A percentile compares a stretch with the other conserved stretches of the same genome.
These are phyloP conservation scores for Saturnispora gosingensis DNA, from an alignment of 805 yeast genomes.

Conservation along the genomic window DNA sequence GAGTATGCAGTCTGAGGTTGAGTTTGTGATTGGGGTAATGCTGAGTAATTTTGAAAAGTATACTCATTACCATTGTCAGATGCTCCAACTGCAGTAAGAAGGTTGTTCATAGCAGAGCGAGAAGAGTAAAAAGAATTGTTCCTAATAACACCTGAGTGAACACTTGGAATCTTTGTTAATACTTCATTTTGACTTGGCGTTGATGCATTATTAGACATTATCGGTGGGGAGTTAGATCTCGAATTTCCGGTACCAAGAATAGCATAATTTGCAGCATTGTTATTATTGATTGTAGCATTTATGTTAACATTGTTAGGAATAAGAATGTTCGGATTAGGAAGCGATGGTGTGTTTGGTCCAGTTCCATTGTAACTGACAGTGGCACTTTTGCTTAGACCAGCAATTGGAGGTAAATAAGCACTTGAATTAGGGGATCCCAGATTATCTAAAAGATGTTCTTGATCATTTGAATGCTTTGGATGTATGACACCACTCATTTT, in stretches of 20 bases:
- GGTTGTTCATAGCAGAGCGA: slow-evolving; percentile 4
- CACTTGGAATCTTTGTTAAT: neutral
- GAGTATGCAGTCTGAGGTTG: neutral
- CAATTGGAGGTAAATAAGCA: neutral
- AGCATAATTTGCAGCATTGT: neutral
- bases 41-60: neutral
- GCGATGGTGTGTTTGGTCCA: neutral
- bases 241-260: neutral
- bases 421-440: neutral
- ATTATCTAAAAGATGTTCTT: neutral
- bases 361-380: neutral
- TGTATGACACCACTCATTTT: slow-evolving; percentile 10
- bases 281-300: neutral
- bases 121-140: slow-evolving; percentile 1
- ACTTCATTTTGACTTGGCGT: neutral
- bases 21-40: neutral
- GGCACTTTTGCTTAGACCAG: neutral
- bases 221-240: neutral
- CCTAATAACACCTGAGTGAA: neutral
- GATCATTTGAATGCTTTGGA: neutral
- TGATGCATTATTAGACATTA: neutral
- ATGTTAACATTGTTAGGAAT: neutral
- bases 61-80: neutral
- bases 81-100: slow-evolving; percentile 3
- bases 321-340: slow-evolving; percentile 8